phyloP scores from a whole-genome alignment of 768 basidiomycete genomes.

The Suillus decipiens region DNA sequence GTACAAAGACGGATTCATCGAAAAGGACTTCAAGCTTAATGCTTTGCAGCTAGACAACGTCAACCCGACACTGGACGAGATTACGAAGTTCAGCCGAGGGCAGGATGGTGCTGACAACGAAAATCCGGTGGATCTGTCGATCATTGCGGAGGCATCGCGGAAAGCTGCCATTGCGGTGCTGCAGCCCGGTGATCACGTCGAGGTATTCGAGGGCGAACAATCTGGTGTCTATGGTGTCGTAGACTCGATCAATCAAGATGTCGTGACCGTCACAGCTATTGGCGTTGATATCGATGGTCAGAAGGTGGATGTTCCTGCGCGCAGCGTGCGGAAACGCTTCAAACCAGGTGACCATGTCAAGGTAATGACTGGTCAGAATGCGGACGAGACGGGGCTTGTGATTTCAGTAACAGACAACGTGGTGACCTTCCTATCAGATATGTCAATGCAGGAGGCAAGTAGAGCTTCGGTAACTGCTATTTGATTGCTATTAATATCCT shows the following conservation, averaged over 20 bases:
- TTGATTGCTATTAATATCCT: slow-evolving; percentile 12
- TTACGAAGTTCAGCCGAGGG: slow-evolving; percentile 82
- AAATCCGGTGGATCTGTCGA: slow-evolving; percentile 78
- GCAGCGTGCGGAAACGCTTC: slow-evolving; percentile 92
- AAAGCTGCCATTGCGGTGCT: slow-evolving; percentile 91
- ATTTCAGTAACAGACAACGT: slow-evolving; percentile 88
- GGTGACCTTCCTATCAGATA: slow-evolving; percentile 96
- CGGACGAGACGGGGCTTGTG: slow-evolving; percentile 94
- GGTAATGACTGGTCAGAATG: slow-evolving; percentile 94
- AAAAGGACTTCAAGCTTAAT: slow-evolving; percentile 90
- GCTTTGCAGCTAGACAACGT: slow-evolving; percentile 84
- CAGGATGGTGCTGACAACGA: slow-evolving; percentile 71
- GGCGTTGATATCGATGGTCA: slow-evolving; percentile 86
- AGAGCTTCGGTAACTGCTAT: neutral
- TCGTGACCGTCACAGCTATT: slow-evolving; percentile 79
- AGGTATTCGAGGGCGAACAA: slow-evolving; percentile 97
- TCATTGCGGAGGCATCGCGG: slow-evolving; percentile 89
- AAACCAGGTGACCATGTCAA: slow-evolving; percentile 98
- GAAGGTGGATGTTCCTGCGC: slow-evolving; percentile 81
- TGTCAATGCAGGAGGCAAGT: slow-evolving; percentile 91
- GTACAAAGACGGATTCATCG: slow-evolving; percentile 92
- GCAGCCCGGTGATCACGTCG: slow-evolving; percentile 97
- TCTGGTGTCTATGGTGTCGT: slow-evolving; percentile 91
- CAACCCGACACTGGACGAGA: slow-evolving; percentile 94
- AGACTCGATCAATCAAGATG: slow-evolving; percentile 84